These are phyloP conservation scores for Crithidia sp. DNA, from an alignment of 208 protist species.

Conservation along the genomic window DNA sequence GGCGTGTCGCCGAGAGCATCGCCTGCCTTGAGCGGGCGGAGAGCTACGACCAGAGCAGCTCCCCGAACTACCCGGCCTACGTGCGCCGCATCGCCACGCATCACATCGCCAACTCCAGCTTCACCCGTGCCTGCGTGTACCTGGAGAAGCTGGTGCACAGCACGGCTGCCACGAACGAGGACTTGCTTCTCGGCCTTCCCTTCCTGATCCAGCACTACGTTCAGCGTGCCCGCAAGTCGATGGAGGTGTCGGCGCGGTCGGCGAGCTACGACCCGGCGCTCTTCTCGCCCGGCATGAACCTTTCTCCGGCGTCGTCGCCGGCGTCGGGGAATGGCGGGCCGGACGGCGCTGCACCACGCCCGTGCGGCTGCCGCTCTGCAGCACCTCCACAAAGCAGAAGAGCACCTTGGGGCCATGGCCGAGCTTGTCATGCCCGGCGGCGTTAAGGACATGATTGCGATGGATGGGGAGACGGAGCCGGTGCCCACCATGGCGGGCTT, in stretches of 20 bases:
- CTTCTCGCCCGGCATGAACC: conserved; percentile 13
- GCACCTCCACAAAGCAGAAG: conserved; percentile 29
- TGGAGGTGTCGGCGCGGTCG: conserved; percentile 53
- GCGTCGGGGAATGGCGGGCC: conserved; percentile 2
- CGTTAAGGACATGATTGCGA: conserved; percentile 4
- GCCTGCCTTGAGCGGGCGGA: conserved; percentile 81
- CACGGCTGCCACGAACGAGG: conserved; percentile 44
- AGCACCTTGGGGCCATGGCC: conserved; percentile 23
- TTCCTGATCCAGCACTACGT: conserved; percentile 73
- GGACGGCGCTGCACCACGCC: conserved; percentile 13
- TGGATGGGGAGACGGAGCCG: background rate
- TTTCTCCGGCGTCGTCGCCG: conserved; percentile 5
- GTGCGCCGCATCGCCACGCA: conserved; percentile 66
- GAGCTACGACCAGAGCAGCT: conserved; percentile 48
- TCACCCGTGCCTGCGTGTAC: conserved; percentile 65
- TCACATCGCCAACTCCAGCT: conserved; percentile 61
- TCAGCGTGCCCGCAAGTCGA: conserved; percentile 51
- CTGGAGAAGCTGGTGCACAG: conserved; percentile 65
- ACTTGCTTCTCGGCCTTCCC: conserved; percentile 65
- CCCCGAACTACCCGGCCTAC: conserved; percentile 66
- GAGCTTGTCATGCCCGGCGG: conserved; percentile 29
- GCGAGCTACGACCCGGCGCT: conserved; percentile 53
- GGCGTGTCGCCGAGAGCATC: conserved; percentile 67
- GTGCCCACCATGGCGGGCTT: background rate
- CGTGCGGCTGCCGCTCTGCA: conserved; percentile 30